A percentile compares a stretch with the other conserved stretches of the same genome.
These are phyloP conservation scores for Microthlaspi erraticum DNA, from an alignment of 345 rosid species.

Conservation along the genomic window DNA sequence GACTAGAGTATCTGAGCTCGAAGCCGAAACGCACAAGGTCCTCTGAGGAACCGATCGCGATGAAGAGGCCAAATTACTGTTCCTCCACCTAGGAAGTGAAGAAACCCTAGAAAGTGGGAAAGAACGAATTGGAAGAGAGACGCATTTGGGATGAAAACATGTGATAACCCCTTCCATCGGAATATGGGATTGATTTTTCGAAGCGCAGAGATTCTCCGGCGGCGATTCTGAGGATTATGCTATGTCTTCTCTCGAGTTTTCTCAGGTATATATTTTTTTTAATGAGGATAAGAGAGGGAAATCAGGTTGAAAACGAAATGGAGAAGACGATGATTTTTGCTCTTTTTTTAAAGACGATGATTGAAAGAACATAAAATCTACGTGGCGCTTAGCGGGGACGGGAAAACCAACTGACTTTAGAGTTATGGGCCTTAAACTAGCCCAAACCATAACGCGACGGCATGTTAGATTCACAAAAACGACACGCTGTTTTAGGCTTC, in stretches of 20 bases:
- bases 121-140: conserved; percentile 50
- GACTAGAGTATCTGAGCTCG: conserved; percentile 69
- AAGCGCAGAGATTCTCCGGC: conserved; percentile 35
- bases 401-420: background rate
- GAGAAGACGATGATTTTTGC: background rate
- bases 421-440: conserved; percentile 15
- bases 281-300: conserved; percentile 47
- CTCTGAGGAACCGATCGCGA: conserved; percentile 44
- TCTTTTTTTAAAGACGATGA: background rate
- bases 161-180: conserved; percentile 50
- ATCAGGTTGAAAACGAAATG: conserved; percentile 47
- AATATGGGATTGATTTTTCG: conserved; percentile 15
- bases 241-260: background rate
- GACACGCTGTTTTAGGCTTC: background rate
- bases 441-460: conserved; percentile 19
- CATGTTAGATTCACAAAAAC: background rate
- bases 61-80: conserved; percentile 39
- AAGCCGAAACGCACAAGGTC: conserved; percentile 46
- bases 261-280: conserved; percentile 29
- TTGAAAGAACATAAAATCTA: background rate
- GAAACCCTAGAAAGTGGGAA: conserved; percentile 48
- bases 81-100: conserved; percentile 40
- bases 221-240: conserved; percentile 38
- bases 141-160: conserved; percentile 50
- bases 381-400: conserved; percentile 20